Base-by-base conservation (phyloP, 2,329 filamentous ascomycete genomes). In the Zymoseptoria ardabiliae region DNA sequence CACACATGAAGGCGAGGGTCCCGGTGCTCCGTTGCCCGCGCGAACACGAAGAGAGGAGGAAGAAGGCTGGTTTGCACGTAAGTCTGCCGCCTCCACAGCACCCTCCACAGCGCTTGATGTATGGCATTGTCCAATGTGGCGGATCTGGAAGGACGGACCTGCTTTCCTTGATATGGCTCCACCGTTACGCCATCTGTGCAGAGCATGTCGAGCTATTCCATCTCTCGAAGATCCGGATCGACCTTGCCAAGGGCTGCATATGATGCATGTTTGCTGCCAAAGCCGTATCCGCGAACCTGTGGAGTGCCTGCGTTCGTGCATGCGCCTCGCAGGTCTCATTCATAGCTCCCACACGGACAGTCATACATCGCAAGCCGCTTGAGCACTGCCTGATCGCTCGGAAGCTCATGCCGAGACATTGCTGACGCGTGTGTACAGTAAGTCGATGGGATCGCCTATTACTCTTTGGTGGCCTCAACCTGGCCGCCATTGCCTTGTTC, bases 401-500 rank as follows among this genome's bases (percentile, higher is more conserved):
- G 60, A 61, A 55, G 13, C 54, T 61, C 61, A 53, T 64, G 73
- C 73, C 69, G 70, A 72, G 65, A 65, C 61, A 68, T 61, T 63
- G 66, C 70, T 72, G 64, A 73, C 66, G 56, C 51, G 56, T 62
- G 61, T 65, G 70, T 70, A 72, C 77, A 97, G 94, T 99, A 79
- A 96, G 91, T 78, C 85, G 93, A 78, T 97, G 93, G 94, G 94
- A 99, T 78, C 89, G 93, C 59, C 79, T 97, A 72, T 82, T 99
- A 74, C 84, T 97, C 70, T 99, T 99, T 76, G 87, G 84, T 65
- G 91, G 87, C 71, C 95, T 93, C 79, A 96, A 96, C 76, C 76
- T 96, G 68, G 91, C 88, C 62, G 91, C 94, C 64, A 81, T 91
- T 65, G 90, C 89, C 67, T 93, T 95, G 80, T 97, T 99, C 80